Evolutionary conservation across 139 green algal genomes (phyloP), one percentile per base, ranked within the genome.

Genomic region (Chlamydomonas asymmetrica): DNA sequence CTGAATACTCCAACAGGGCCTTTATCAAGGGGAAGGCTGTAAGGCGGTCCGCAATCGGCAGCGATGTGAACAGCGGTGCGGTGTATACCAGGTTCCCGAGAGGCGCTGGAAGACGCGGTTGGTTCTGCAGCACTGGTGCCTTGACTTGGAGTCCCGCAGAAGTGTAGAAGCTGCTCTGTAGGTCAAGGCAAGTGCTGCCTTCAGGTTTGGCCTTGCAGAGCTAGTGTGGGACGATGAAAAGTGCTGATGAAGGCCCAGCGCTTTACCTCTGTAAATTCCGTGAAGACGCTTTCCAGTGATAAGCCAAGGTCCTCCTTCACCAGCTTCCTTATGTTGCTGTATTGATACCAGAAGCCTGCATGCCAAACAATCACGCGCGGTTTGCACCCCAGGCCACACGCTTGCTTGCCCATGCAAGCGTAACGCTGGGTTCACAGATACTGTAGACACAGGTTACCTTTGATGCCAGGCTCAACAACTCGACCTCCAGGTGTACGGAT

Each of bases 41-140:
- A 2, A 85, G 50, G 7, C 86, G 75, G 66, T 94, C 89, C 23
- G 77, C 39, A 25, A 90, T 37, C 3, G 89, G 74, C 52, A 92
- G 72, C 37, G 63, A 63, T 57, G 78, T 82, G 78, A 96, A 96
- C 9, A 88, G 78, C 20, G 80, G 74, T 1, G 82, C 67, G 3
- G 92, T 97, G 82, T 95, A 83, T 7, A 94, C 54, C 63, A 95
- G 92, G 57, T 92, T 90, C 9, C 92, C 92, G 1, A 97, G 66
- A 4, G 91, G 77, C 5, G 91, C 88, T 22, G 92, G 92, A 64
- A 94, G 83, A 9, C 87, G 79, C 0, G 88, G 90, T 59, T 86
- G 73, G 27, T 80, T 40, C 8, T 79, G 85, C 48, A 96, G 89
- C 1, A 97, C 82, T 5, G 92, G 91, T 0, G 88, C 85, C 31